phyloP scores from a whole-genome alignment of 805 yeast genomes.

The Spencermartinsiella europaea region DNA sequence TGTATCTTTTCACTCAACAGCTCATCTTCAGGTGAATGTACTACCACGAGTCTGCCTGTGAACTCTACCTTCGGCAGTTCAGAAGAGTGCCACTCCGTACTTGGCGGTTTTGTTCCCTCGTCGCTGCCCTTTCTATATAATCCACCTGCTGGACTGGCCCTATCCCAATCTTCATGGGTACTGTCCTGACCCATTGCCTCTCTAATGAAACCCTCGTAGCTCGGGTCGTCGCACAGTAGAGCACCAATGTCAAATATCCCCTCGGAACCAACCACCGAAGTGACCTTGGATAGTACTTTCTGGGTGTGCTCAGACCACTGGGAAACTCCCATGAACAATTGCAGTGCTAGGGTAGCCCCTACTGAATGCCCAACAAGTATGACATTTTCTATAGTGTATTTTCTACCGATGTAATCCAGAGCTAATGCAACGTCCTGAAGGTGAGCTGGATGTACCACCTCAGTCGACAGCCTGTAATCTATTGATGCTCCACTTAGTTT shows the following conservation, averaged over 20 bases:
- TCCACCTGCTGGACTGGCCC: constrained; percentile 20
- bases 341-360: constrained; percentile 66
- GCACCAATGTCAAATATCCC: constrained; percentile 60
- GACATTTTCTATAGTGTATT: constrained; percentile 26
- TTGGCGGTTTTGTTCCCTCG: too few species aligned
- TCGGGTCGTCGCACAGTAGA: constrained; percentile 57
- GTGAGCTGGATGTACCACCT: constrained; percentile 56
- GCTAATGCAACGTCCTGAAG: constrained; percentile 50
- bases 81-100: too few species aligned
- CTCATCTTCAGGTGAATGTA: constrained; percentile 67
- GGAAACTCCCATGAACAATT: constrained; percentile 24
- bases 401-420: constrained; percentile 27
- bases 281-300: constrained; percentile 4
- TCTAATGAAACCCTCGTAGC: constrained; percentile 49
- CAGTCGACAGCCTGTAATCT: constrained; percentile 67
- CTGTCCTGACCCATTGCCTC: constrained; percentile 48
- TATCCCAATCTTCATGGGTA: constrained; percentile 20
- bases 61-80: too few species aligned
- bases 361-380: constrained; percentile 70
- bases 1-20: constrained; percentile 38
- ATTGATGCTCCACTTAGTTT: constrained; percentile 35
- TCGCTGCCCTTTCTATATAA: not conserved
- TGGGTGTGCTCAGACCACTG: not conserved
- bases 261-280: constrained; percentile 39
- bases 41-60: constrained; percentile 32